phyloP scores from a whole-genome alignment of 139 green algal genomes.

The Picochlorum sp. region DNA sequence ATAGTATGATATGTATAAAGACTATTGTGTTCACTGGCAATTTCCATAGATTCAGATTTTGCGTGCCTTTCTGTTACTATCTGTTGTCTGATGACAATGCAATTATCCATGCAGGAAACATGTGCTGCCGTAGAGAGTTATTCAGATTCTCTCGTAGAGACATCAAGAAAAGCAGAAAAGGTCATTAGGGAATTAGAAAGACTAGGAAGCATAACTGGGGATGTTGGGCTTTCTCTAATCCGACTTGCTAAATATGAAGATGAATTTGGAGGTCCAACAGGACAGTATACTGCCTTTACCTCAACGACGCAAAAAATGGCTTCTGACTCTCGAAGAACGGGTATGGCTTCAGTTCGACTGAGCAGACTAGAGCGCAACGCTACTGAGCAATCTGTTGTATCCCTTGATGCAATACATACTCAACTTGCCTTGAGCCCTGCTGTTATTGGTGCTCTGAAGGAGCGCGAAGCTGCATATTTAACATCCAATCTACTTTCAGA shows the following conservation, averaged over 20 bases:
- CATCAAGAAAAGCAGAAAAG: constrained; percentile 42
- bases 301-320: constrained; percentile 19
- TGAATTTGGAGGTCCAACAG: constrained; percentile 21
- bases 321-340: constrained; percentile 17
- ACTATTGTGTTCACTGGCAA: no score
- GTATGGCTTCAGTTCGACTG: constrained; percentile 26
- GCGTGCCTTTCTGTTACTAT: background rate
- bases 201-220: constrained; percentile 31
- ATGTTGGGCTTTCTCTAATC: constrained; percentile 56
- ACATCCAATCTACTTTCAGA: constrained; percentile 45
- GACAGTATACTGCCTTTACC: constrained; percentile 32
- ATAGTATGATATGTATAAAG: background rate
- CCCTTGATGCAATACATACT: constrained; percentile 47
- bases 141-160: constrained; percentile 29
- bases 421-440: constrained; percentile 46
- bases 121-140: constrained; percentile 29
- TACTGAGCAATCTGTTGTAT: constrained; percentile 6
- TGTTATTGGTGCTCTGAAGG: constrained; percentile 26
- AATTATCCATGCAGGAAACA: constrained; percentile 11
- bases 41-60: no score
- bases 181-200: constrained; percentile 55
- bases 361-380: constrained; percentile 22
- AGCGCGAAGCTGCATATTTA: constrained; percentile 51
- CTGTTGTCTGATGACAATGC: background rate
- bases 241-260: constrained; percentile 59